phyloP scores from a whole-genome alignment of 2,329 filamentous ascomycete genomes.

The Aspergillus aculeatinus region DNA sequence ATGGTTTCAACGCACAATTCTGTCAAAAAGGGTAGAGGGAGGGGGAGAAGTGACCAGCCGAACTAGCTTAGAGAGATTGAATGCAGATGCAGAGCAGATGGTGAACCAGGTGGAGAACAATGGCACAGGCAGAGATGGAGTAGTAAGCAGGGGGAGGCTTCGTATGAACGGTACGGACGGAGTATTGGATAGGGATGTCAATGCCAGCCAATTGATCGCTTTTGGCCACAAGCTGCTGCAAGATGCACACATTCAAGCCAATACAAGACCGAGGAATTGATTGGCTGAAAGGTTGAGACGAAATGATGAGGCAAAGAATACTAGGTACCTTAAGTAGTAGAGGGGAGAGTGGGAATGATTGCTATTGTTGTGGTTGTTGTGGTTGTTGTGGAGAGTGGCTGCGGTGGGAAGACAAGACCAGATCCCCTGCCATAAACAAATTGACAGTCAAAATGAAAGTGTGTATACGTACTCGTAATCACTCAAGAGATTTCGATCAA shows the following conservation, averaged over 20 bases:
- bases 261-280: neutral
- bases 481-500: neutral
- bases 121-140: neutral
- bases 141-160: slow-evolving; percentile 7
- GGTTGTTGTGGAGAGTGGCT: neutral
- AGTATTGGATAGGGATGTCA: too few relatives aligned
- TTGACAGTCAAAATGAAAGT: neutral
- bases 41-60: neutral
- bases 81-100: neutral
- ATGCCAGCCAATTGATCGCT: too few relatives aligned
- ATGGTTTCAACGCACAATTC: slow-evolving; percentile 2
- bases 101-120: neutral
- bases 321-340: neutral
- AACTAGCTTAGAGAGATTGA: neutral
- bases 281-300: neutral
- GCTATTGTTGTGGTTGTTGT: neutral
- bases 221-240: too few relatives aligned
- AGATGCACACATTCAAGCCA: neutral
- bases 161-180: neutral
- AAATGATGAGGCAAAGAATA: neutral
- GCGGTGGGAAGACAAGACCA: neutral
- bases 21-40: neutral
- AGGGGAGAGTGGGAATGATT: neutral
- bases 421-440: neutral
- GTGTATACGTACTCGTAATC: neutral